Evolutionary conservation across 345 rosid species (phyloP), one percentile per base, ranked within the genome.

Genomic region (Linum usitatissimum): DNA sequence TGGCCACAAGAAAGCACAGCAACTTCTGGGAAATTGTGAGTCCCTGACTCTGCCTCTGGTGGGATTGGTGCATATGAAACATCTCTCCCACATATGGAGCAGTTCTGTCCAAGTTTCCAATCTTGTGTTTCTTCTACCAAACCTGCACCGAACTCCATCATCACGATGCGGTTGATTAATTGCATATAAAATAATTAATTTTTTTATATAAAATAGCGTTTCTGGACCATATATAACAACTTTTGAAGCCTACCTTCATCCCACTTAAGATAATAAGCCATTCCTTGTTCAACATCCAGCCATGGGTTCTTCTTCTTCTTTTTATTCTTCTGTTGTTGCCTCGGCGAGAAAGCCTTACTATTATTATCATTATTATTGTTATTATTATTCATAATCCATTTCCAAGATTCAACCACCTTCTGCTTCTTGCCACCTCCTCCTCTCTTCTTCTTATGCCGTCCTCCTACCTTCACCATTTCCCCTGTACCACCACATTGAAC

Each of bases 1-100:
- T 82, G 84, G 18, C 82, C 79, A 28, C 86, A 82, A 5, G 77
- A 51, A 23, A 82, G 78, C 39, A 82, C 76, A 13, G 86, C 77
- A 19, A 58, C 67, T 4, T 62, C 42, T 6, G 80, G 21, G 18
- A 69, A 21, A n/a, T 73, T 72, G 38, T 53, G 48, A 0, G 30
- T 12, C 63, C n/a, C 75, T 74, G 62, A 73, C 77, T 65, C 73
- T 72, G 28, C 68, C 14, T 57, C 56, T 39, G 68, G 19, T 28
- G 45, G 31, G 42, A 31, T 38, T 5, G 73, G 66, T 49, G 62
- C 14, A 61, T 61, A 72, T 6, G 82, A 67, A 49, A 82, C 74
- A 64, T 82, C 79, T 57, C 72, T 76, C 23, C 73, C 67, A 72
- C 86, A 82, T 8, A 76, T 34, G 34, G 18, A 21, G 67, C 86